Evolutionary conservation across 441 rosid genomes (phyloP).

Genomic region (Mallotus japonicus): DNA sequence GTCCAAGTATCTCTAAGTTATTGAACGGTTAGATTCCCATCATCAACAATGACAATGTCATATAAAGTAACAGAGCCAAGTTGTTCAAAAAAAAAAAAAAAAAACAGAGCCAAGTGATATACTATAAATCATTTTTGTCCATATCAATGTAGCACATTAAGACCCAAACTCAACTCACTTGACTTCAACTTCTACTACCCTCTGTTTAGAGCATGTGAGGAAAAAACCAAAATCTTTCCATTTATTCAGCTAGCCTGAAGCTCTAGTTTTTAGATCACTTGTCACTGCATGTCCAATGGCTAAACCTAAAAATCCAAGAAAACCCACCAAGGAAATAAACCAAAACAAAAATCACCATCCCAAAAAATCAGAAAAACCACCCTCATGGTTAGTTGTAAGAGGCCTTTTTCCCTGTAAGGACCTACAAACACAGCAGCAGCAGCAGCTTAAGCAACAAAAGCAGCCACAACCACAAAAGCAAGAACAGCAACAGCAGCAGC

Average conservation of each 20-base stretch:
- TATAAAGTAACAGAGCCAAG: background rate
- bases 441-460: constrained; percentile 11
- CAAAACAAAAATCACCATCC: constrained; percentile 22
- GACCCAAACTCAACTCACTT: constrained; percentile 12
- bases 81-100: too few species aligned
- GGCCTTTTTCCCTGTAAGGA: constrained; percentile 47
- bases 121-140: constrained; percentile 17
- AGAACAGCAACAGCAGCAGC: constrained; percentile 8
- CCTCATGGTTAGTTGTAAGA: constrained; percentile 54
- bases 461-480: constrained; percentile 20
- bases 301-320: constrained; percentile 31
- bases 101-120: background rate
- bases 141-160: constrained; percentile 3
- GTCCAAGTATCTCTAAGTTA: constrained; percentile 15
- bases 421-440: constrained; percentile 27
- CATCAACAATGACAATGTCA: background rate
- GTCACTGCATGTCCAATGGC: constrained; percentile 34
- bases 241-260: constrained; percentile 14
- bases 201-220: constrained; percentile 11
- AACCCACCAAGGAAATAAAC: constrained; percentile 34
- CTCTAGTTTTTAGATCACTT: background rate
- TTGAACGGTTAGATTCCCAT: constrained; percentile 30
- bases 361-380: constrained; percentile 37
- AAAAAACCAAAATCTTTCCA: background rate
- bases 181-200: constrained; percentile 14